Base-by-base conservation (phyloP, 768 basidiomycete genomes). In the Coprinopsis cinerea region DNA sequence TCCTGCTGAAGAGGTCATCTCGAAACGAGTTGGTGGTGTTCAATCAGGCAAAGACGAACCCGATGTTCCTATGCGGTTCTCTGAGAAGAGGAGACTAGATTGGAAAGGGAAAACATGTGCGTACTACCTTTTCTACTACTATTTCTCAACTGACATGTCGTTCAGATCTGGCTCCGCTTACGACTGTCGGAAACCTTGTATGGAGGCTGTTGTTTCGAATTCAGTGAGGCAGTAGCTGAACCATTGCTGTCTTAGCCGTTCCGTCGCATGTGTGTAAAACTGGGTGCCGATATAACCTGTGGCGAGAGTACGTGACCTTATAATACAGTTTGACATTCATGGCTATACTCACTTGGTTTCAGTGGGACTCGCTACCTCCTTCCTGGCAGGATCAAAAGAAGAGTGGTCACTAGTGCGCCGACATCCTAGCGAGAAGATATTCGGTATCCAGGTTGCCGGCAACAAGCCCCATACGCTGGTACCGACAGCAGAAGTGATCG, bases 321-420 rank as follows among this genome's bases (percentile, higher is more conserved):
- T 7, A 10, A 28, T 36, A 14, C 22, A 23, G 32, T 25, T 22
- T 20, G 49, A 27, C n/a, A 39, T 24, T 56, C 36, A 13, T 44
- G 18, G 41, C 45, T 34, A 49, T 28, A 30, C 20, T 45, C 17
- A 13, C 34, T 30, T 43, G 43, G 41, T 32, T n/a, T 47, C 43
- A 88, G 87, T 97, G 95, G 93, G 91, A 3, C 78, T 99, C n/a
- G 85, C 92, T 3, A 83, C 79, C 36, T 94, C 94, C 2, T 90
- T 98, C 64, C 76, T 96, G 18, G 68, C 75, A 9, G 95, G 91
- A 2, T 92, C 91, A 9, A 87, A 85, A 52, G 90, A 92, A 59
- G 95, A 99, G 67, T 98, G 93, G 92, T 92, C 92, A 0, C 75
- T 97, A 2, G 85, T 95, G 39, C 72, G 93, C 37, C 75, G 92